A percentile compares a stretch with the other conserved stretches of the same genome.
phyloP scores from a whole-genome alignment of 371 early-diverging fungal genomes.

The Mortierella sp. region DNA sequence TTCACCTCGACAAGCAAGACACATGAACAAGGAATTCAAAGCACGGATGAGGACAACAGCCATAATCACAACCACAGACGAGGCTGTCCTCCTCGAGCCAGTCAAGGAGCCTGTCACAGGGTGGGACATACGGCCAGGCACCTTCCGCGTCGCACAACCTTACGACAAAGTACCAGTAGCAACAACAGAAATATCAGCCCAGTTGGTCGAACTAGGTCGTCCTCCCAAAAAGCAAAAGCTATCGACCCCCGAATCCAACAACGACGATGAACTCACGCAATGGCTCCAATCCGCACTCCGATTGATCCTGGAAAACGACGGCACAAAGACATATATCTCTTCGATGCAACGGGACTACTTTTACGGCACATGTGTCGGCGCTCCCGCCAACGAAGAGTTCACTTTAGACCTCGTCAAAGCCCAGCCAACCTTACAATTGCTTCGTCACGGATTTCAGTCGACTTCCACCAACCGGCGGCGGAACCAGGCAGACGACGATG shows the following conservation, averaged over 20 bases:
- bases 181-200: neutral
- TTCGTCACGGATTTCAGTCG: conserved; percentile 28
- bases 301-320: neutral
- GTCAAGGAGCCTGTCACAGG: conserved; percentile 26
- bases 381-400: conserved; percentile 26
- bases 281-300: conserved; percentile 31
- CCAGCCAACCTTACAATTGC: conserved; percentile 30
- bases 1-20: neutral
- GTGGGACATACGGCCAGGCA: conserved; percentile 49
- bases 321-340: conserved; percentile 2
- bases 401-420: conserved; percentile 35
- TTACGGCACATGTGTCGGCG: conserved; percentile 31
- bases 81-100: conserved; percentile 21
- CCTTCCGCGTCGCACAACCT: conserved; percentile 39
- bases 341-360: conserved; percentile 25
- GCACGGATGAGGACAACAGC: conserved; percentile 18
- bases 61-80: conserved; percentile 12
- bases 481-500: neutral
- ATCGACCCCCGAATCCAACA: neutral
- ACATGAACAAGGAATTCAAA: neutral
- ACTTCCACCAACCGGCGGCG: neutral
- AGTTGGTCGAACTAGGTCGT: neutral
- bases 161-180: conserved; percentile 19
- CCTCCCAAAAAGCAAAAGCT: conserved; percentile 23
- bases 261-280: conserved; percentile 1